Evolutionary conservation across 257 asterid species (phyloP), one percentile per base, ranked within the genome.

Genomic region (Przewalskia tangutica): DNA sequence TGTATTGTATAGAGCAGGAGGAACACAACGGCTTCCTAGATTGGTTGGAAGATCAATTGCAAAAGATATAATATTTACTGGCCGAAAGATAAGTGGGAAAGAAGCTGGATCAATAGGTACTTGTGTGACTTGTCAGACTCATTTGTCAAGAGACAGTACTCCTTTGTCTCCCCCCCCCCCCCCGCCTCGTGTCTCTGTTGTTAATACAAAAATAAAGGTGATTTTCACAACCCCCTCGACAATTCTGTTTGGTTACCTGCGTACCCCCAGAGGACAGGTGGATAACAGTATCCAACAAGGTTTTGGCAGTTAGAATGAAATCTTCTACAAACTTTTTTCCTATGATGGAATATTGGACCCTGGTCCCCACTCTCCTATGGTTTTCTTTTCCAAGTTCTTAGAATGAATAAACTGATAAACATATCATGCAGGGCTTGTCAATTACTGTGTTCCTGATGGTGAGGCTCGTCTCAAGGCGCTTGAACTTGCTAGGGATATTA

Each of bases 21-120:
- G 98, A 59, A 91, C 99, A n/a, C 97, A 90, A 82, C 87, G 98
- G 86, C 98, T 95, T 83, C 96, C 99, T 82, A 92, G 97, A 90
- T 84, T 95, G 88, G 93, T 95, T 77, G 99, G 99, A 46, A 91
- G 88, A 88, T 91, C 98, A 80, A 79, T 46, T 44, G 99, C 98
- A 12, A 95, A 95, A 87, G 99, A 95, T 7, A 13, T 75, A 23
- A 75, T 75, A 2, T 75, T 75, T 82, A 85, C 90, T 48, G 90
- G 87, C 38, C 83, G 87, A 58, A 85, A 53, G 65, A 77, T 87
- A 71, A 79, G 77, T 68, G 85, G 87, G 81, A 87, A 82, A 40
- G 88, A 87, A 55, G 88, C 88, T 54, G n/a, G 79, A 7, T 79
- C 88, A 14, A 23, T 83, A 75, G 90, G 90, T 85, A 85, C 44